Evolutionary conservation across 441 rosid species (phyloP), one percentile per base, ranked within the genome.

Genomic region (Codiaeum variegatum): DNA sequence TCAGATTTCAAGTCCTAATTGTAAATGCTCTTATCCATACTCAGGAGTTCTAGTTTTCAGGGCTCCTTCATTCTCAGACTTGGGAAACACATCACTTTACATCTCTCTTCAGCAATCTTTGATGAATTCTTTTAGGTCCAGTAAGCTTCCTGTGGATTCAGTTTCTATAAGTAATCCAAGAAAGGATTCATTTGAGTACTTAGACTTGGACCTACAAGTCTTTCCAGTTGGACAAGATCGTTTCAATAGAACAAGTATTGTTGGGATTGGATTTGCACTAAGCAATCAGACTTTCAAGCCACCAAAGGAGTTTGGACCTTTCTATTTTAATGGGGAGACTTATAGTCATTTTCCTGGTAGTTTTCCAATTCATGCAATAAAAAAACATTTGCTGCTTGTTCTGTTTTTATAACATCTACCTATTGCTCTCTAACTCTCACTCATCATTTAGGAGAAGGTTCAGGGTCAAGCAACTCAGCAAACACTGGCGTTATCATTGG

Each of bases 11-110:
- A 87, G 91, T 81, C 89, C 96, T 26, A 72, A 67, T 28, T 79
- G 82, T 36, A 6, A 26, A 15, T 79, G 79, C 28, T 40, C 74
- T 23, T 49, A 80, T 80, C 91, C 99, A 42, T 78, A 82, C 73
- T 82, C 62, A 18, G 99, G 99, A 74, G 61, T 23, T 32, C 52
- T 94, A 67, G 6, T 4, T 23, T 88, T 94, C 78, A 82, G 89
- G 69, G 86, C 90, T 73, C 79, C 93, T 81, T 75, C 84, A 24
- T 92, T 92, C 82, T 87, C 96, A 34, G 76, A 76, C 82, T 77
- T 81, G 40, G 67, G 12, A 73, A 84, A 84, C 72, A 0, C 8
- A 6, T 75, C 81, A 8, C n/a, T 67, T 74, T 92, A 77, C 8
- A 5, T 0, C 13, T 4, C 0, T 9, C 90, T 94, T 0, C 67